These are phyloP conservation scores for Pterocarpus santalinus DNA, from an alignment of 306 rosid genomes.

Conservation along the genomic window DNA sequence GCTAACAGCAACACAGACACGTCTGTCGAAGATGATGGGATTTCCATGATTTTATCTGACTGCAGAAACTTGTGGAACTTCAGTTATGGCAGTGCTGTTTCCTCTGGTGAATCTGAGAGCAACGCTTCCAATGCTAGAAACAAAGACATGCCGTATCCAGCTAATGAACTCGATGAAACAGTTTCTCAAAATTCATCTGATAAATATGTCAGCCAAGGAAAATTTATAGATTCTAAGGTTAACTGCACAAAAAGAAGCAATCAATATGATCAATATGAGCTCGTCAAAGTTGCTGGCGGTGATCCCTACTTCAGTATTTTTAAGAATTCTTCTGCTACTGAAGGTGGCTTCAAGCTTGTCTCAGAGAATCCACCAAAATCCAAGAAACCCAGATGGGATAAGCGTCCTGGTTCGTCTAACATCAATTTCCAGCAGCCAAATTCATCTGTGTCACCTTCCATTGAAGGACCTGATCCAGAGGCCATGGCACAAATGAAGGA, in stretches of 20 bases:
- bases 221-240: constrained; percentile 42
- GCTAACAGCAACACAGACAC: constrained; percentile 53
- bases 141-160: constrained; percentile 46
- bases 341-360: constrained; percentile 71
- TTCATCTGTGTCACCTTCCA: constrained; percentile 60
- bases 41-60: constrained; percentile 69
- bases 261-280: constrained; percentile 48
- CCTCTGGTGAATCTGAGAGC: constrained; percentile 72
- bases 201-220: constrained; percentile 39
- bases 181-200: constrained; percentile 59
- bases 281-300: constrained; percentile 10
- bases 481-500: constrained; percentile 98
- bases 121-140: constrained; percentile 48
- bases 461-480: constrained; percentile 89
- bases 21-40: constrained; percentile 61
- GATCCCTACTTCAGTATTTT: constrained; percentile 53
- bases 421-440: constrained; percentile 87
- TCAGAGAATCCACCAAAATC: constrained; percentile 61
- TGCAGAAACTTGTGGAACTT: constrained; percentile 75
- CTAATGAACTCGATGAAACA: constrained; percentile 54
- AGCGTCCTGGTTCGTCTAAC: constrained; percentile 70
- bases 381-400: constrained; percentile 79
- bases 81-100: constrained; percentile 50
- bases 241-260: constrained; percentile 57
- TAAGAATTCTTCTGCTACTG: constrained; percentile 53